Percentiles rank a stretch among this genome's conserved stretches.
Conservation (phyloP, 176 grass and related monocot species). For the Lolium perenne region DNA sequence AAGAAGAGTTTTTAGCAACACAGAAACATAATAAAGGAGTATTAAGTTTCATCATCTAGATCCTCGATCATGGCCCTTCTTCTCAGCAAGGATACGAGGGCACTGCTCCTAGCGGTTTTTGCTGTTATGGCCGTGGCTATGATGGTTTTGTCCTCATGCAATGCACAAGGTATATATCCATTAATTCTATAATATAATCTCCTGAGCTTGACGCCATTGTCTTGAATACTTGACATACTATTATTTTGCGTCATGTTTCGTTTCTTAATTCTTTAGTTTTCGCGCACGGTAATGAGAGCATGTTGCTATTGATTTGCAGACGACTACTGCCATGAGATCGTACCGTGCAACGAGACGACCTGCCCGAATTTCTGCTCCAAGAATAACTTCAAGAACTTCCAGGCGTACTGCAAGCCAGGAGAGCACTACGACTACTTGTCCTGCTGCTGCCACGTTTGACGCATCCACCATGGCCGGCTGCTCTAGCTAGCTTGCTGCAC, state of each 20-base stretch:
- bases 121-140: constrained; percentile 3
- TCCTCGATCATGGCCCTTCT: constrained; percentile 1
- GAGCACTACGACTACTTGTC: neutral
- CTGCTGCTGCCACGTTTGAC: constrained; percentile 34
- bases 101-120: constrained; percentile 1
- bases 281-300: neutral
- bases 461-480: neutral
- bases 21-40: neutral
- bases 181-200: no score
- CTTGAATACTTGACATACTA: neutral
- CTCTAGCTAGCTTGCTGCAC: neutral
- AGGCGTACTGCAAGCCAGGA: constrained; percentile 26
- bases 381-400: constrained; percentile 44
- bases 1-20: neutral
- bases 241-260: neutral
- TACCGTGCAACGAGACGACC: constrained; percentile 17
- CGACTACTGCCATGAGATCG: constrained; percentile 11
- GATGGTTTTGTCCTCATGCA: neutral
- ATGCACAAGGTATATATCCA: neutral
- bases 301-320: neutral
- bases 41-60: neutral
- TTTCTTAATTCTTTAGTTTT: neutral
- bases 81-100: neutral
- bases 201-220: neutral
- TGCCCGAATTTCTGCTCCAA: constrained; percentile 39